These are phyloP conservation scores for Allium fistulosum DNA, from an alignment of 106 monocot species.

Conservation along the genomic window DNA sequence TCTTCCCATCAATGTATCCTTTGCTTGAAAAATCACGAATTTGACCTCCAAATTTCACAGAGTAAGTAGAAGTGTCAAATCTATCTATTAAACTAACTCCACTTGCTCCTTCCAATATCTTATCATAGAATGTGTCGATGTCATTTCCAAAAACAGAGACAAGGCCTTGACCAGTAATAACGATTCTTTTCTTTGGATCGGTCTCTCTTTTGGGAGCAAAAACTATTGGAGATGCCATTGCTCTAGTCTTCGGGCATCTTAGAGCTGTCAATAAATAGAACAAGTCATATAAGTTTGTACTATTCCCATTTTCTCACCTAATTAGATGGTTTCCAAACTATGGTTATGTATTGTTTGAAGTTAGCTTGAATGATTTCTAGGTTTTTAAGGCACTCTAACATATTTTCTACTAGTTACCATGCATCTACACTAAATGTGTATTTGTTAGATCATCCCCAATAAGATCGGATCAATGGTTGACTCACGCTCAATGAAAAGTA, in stretches of 20 bases:
- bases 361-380: no score
- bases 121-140: slow-evolving; percentile 52
- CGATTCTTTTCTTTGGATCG: slow-evolving; percentile 78
- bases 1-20: slow-evolving; percentile 83
- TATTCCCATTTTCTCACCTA: background rate
- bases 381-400: no score
- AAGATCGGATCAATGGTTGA: no score
- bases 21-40: slow-evolving; percentile 61
- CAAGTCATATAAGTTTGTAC: background rate
- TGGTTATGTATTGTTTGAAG: background rate
- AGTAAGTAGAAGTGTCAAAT: slow-evolving; percentile 59
- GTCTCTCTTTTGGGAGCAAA: slow-evolving; percentile 37
- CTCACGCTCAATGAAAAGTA: no score
- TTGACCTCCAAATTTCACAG: slow-evolving; percentile 69
- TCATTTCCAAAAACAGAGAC: slow-evolving; percentile 85
- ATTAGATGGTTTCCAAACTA: background rate
- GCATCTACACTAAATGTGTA: background rate
- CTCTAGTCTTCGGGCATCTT: slow-evolving; percentile 8
- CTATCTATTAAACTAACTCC: slow-evolving; percentile 65
- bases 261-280: background rate
- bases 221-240: background rate
- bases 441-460: no score
- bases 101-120: slow-evolving; percentile 62
- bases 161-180: slow-evolving; percentile 73
- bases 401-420: no score